These are phyloP conservation scores for Saccharomycopsis schoenii DNA, from an alignment of 805 yeast genomes.

Conservation along the genomic window DNA sequence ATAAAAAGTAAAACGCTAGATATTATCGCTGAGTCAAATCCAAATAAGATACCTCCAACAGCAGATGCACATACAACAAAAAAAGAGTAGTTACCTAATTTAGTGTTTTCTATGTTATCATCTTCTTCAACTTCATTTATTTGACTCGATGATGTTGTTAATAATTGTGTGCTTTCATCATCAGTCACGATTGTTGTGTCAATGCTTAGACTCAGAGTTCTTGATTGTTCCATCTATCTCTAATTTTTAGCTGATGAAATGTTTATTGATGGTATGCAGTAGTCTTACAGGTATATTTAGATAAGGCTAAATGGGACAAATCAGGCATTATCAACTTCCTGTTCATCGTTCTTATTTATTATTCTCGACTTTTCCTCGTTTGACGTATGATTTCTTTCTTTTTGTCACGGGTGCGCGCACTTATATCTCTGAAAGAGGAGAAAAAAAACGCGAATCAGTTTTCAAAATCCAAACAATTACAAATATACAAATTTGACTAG, in stretches of 20 bases:
- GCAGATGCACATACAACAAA: slow-evolving; percentile 31
- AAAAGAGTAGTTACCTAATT: slow-evolving; percentile 12
- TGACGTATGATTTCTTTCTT: neutral
- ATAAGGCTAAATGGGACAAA: no score
- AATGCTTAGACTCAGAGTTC: neutral
- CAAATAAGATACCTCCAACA: slow-evolving; percentile 52
- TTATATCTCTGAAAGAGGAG: no score
- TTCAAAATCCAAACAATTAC: no score
- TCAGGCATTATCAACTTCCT: neutral
- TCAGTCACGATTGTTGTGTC: neutral
- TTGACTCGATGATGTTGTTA: neutral
- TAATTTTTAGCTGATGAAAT: neutral
- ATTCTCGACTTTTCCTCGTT: neutral
- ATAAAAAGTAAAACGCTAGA: slow-evolving; percentile 46
- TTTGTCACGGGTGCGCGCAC: neutral
- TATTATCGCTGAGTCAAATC: slow-evolving; percentile 57
- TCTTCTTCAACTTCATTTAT: neutral
- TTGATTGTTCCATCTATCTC: neutral
- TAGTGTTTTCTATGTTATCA: slow-evolving; percentile 15
- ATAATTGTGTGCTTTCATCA: neutral
- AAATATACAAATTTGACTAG: no score
- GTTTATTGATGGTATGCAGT: no score
- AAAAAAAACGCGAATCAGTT: no score
- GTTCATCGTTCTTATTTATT: neutral
- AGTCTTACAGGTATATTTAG: no score